Evolutionary conservation across 345 rosid species (phyloP).

Genomic region (Carallia pectinifolia): DNA sequence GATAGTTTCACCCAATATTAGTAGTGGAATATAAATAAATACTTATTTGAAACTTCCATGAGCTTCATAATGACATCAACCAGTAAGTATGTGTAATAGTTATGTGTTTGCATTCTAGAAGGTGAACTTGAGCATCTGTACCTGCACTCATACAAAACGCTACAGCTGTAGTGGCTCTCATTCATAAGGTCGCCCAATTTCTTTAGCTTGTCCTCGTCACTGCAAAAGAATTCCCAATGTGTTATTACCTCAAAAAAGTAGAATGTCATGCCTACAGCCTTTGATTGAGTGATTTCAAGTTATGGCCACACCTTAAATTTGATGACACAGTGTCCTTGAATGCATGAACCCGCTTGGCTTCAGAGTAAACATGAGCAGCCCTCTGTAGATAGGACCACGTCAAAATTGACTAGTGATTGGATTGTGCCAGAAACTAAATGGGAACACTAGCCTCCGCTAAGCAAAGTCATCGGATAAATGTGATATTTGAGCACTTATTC

Average conservation of each 20-base stretch:
- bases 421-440: neutral
- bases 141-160: slow-evolving; percentile 96
- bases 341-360: slow-evolving; percentile 79
- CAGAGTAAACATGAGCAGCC: slow-evolving; percentile 89
- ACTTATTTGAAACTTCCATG: neutral
- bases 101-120: neutral
- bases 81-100: too few species aligned
- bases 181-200: slow-evolving; percentile 92
- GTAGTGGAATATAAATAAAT: neutral
- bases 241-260: neutral
- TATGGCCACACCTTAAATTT: slow-evolving; percentile 43
- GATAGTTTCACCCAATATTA: too few species aligned
- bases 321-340: slow-evolving; percentile 83
- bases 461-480: too few species aligned
- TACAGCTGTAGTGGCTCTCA: slow-evolving; percentile 90
- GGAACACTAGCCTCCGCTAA: neutral
- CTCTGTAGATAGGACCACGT: slow-evolving; percentile 44
- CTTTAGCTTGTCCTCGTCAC: slow-evolving; percentile 85
- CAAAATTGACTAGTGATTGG: neutral
- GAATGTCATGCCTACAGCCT: too few species aligned
- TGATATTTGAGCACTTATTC: too few species aligned
- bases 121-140: slow-evolving; percentile 15
- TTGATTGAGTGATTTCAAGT: too few species aligned
- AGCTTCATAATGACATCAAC: neutral
- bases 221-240: slow-evolving; percentile 34